Evolutionary conservation across 768 basidiomycete species (phyloP).

Genomic region (Pleurotus salmoneostramineus): DNA sequence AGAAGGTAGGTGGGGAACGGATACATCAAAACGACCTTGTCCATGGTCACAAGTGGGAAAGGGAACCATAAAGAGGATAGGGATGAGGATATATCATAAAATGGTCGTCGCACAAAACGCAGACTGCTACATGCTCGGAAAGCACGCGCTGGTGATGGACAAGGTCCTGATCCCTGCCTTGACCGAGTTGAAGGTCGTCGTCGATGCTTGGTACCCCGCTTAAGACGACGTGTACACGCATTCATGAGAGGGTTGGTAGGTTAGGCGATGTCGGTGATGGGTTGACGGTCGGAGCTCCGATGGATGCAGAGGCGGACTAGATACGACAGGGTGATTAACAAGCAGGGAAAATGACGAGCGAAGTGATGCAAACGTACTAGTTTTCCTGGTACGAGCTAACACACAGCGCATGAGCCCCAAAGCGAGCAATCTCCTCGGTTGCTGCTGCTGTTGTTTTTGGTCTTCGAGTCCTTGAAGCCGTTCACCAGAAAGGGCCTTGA

Average conservation of each 20-base stretch:
- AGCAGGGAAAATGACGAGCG: neutral
- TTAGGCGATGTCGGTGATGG: too few relatives aligned
- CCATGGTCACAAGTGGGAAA: neutral
- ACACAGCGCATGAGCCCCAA: constrained; percentile 41
- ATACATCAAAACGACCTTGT: too few relatives aligned
- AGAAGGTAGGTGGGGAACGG: too few relatives aligned
- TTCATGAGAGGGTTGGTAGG: too few relatives aligned
- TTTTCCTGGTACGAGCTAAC: constrained; percentile 44
- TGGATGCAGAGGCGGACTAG: constrained; percentile 61
- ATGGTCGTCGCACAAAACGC: constrained; percentile 51
- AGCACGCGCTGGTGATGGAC: constrained; percentile 47
- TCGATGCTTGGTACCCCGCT: constrained; percentile 55
- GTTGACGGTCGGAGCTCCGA: too few relatives aligned
- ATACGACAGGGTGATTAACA: neutral
- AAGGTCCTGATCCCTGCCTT: constrained; percentile 40
- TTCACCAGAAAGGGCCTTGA: constrained; percentile 13
- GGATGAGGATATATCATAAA: neutral
- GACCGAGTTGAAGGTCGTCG: constrained; percentile 50
- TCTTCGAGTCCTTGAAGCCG: too few relatives aligned
- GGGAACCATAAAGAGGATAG: neutral
- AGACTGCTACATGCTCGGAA: constrained; percentile 63
- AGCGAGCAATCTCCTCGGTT: constrained; percentile 24
- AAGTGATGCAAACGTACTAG: constrained; percentile 23
- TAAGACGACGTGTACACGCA: too few relatives aligned
- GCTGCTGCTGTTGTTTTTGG: neutral